These are phyloP conservation scores for Pholiota molesta DNA, from an alignment of 768 basidiomycete genomes.

Conservation along the genomic window DNA sequence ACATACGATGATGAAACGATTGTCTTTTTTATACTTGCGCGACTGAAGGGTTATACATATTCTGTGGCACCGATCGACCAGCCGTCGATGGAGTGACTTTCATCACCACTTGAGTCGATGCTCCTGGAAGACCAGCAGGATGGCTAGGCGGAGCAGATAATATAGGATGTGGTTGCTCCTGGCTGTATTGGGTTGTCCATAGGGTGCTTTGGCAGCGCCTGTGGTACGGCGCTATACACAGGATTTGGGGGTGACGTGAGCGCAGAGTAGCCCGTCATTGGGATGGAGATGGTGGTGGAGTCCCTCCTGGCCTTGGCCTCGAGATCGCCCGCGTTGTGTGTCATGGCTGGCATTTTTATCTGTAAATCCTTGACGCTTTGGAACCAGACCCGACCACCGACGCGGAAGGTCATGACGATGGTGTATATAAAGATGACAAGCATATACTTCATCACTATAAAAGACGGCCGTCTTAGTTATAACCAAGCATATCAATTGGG, in stretches of 20 bases:
- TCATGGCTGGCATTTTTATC: slow-evolving; percentile 13
- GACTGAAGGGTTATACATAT: background rate
- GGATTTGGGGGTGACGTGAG: background rate
- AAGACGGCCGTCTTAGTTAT: background rate
- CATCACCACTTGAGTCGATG: background rate
- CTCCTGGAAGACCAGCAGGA: background rate
- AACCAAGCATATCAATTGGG: too few species aligned
- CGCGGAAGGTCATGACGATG: slow-evolving; percentile 15
- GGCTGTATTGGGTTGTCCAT: background rate
- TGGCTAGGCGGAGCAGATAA: background rate
- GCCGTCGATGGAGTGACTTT: background rate
- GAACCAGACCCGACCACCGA: slow-evolving; percentile 17
- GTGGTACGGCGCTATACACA: background rate
- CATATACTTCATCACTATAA: slow-evolving; percentile 14
- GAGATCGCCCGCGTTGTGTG: slow-evolving; percentile 11
- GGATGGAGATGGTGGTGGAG: background rate
- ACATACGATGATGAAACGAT: background rate
- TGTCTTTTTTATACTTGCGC: background rate
- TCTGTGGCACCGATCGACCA: background rate
- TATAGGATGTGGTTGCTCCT: background rate
- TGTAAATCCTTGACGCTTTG: slow-evolving; percentile 15
- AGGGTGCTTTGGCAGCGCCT: background rate
- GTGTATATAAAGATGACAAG: slow-evolving; percentile 14
- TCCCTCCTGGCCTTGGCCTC: slow-evolving; percentile 12
- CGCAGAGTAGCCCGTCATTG: background rate